Evolutionary conservation across 139 green algal species (phyloP), one percentile per base, ranked within the genome.

Genomic region (Dunaliella primolecta): DNA sequence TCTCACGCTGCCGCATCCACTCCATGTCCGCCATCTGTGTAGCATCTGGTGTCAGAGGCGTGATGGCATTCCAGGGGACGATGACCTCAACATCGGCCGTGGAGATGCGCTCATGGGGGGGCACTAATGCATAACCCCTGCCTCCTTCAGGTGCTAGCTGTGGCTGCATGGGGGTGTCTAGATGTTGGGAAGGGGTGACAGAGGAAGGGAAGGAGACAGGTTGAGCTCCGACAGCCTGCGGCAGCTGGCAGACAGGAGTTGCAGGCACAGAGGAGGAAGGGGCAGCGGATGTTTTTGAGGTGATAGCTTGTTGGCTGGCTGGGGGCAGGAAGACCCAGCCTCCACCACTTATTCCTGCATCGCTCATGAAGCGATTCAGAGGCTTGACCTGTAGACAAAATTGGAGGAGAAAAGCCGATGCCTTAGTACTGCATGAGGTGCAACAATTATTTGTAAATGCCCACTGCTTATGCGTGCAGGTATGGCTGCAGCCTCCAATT

Each of bases 311-410:
- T 3, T 21, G 36, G 84, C 46, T 33, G 64, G 84, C 57, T 1
- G 83, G 30, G 7, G 86, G 82, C 3, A 94, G 56, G 81, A 78
- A 88, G 33, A 95, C 27, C 93, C 93, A 96, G 36, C 87, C 85
- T 32, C 93, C 94, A 24, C 89, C 91, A 32, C 90, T 92, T 0
- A 96, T 38, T 15, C 78, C 80, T 0, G 87, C 72, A 76, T 97
- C 94, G 21, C 88, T 93, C 64, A 97, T 83, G 84, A 97, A 95
- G 35, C 94, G 87, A 56, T 88, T 93, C 57, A 97, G 89, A 0
- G 85, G 88, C 79, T 92, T 92, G 0, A 94, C 81, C 87, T 91
- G 84, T 3, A 79, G 2, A 2, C 2, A 0, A 74, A n/a, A n/a
- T n/a, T n/a, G n/a, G n/a, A n/a, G n/a, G n/a, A n/a, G n/a, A n/a